phyloP scores from a whole-genome alignment of 306 rosid species.

The Cicer cuneatum region DNA sequence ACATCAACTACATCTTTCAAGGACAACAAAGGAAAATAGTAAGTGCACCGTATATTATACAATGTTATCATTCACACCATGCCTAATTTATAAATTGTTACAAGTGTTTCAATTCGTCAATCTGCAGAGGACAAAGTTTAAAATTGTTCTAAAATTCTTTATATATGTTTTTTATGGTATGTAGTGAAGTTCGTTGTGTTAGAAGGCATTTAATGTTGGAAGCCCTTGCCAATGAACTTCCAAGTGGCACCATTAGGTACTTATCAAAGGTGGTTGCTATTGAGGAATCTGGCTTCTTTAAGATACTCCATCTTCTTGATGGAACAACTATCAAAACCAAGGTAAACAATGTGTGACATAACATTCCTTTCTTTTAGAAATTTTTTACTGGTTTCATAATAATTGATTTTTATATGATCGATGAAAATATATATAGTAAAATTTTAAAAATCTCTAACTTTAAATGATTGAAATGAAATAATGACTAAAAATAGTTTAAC shows the following conservation, averaged over 20 bases:
- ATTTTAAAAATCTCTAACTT: too few species aligned
- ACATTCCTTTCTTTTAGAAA: too few species aligned
- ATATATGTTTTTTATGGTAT: not conserved
- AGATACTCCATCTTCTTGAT: slow-evolving; percentile 74
- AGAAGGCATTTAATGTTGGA: slow-evolving; percentile 63
- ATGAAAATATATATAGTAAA: too few species aligned
- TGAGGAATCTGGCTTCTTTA: slow-evolving; percentile 61
- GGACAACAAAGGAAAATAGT: slow-evolving; percentile 51
- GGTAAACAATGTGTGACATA: slow-evolving; percentile 41
- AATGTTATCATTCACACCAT: too few species aligned
- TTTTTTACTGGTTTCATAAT: too few species aligned
- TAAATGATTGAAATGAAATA: too few species aligned
- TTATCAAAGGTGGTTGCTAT: slow-evolving; percentile 74
- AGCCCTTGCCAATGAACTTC: slow-evolving; percentile 70
- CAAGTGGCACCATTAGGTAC: slow-evolving; percentile 67
- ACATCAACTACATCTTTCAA: slow-evolving; percentile 46
- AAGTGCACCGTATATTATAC: slow-evolving; percentile 37
- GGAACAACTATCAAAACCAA: slow-evolving; percentile 66
- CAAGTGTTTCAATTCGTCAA: not conserved
- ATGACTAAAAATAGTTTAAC: too few species aligned
- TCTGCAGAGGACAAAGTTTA: not conserved
- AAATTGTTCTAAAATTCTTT: not conserved
- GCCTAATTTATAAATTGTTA: too few species aligned
- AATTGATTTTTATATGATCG: too few species aligned
- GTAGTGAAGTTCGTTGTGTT: slow-evolving; percentile 65